Base-by-base conservation (phyloP, 2,329 filamentous ascomycete species). In the Arthrobotrys megalospora region DNA sequence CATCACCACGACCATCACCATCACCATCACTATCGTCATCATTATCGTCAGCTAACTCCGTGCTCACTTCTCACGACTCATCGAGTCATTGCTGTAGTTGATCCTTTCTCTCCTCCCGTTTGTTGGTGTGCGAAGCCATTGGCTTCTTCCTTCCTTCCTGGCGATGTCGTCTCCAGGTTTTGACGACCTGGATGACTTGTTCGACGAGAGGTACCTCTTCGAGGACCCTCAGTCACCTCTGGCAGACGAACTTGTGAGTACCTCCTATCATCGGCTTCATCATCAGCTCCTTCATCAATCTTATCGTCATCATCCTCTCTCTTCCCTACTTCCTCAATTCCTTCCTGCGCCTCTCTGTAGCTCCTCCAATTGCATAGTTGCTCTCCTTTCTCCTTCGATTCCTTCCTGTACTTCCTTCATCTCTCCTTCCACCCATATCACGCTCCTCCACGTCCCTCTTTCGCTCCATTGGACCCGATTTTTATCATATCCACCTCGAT, bases 181-280 rank as follows among this genome's bases (percentile, higher is more conserved):
- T 12, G 16, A 24, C 7, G 34, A 43, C 19, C 16, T 43, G 34
- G 55, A 60, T 43, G 34, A 41, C 21, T 16, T 60, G 24, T 60
- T 60, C 12, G 55, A 36, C 12, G 55, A 60, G 34, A 8, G 24
- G n/a, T 21, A 45, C 12, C 16, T 45, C 38, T 32, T 47, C n/a
- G 36, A 47, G 3, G 58, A 5, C 21, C 6, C 38, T 10, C 19
- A 8, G 36, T 32, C 38, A 45, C 58, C 58, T 7, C 6, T 63
- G 38, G 19, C 19, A 28, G 52, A 58, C 16, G 52, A 58, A 19
- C 8, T 16, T 38, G 52, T 58, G 38, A 58, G 52, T 58, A 58
- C 32, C n/a, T 32, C 16, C 16, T 3, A 28, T 52, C 48, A 12
- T 32, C 48, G n/a, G 19, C 41, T n/a, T n/a, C 45, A 24, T 19